Base-by-base conservation (phyloP, 495 filamentous ascomycete genomes). In the Lophiostoma macrostomum region DNA sequence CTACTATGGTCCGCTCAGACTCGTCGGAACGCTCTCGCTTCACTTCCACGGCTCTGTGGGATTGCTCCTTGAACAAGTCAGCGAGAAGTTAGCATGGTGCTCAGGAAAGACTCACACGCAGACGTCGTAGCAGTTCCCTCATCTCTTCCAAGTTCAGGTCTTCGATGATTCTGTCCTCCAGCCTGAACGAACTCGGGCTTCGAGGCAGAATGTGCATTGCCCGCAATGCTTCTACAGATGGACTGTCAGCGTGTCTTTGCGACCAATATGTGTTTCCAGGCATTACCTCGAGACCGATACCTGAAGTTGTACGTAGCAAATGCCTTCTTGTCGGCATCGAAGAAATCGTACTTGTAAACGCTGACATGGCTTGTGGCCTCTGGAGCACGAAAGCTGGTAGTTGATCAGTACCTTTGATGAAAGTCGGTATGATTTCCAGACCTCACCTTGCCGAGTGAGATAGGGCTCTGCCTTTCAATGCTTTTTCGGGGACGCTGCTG, bases 221-320 rank as follows among this genome's bases (percentile, higher is more conserved):
- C 20, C 53, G 52, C 12, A 62, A 22, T 2, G 58, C 38, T 11
- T 23, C 58, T 57, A 16, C n/a, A 11, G 5, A 20, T 23, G 23
- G 23, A 5, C 11, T 43, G 3, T 31, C 3, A 54, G 51, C 1
- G 2, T 39, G 13, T 10, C 20, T 50, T 31, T 20, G 35, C 20
- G 22, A 12, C 18, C 24, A 38, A 8, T 3, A n/a, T 18, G 30
- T 30, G 30, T 5, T 23, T 12, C n/a, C 2, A 13, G 36, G 3
- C 29, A 53, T 27, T 46, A 57, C 53, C 31, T 24, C 19, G 23
- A n/a, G 53, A 62, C 0, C 53, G 58, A 34, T 62, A 62, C 7
- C 29, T 34, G 39, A 62, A 57, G 1, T 34, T 34, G 35, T 44
- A 62, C 5, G 53, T 48, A 5, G 53, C 58, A 18, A 62, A 62